phyloP scores from a whole-genome alignment of 148 eudicot genomes.

The Camellia sinensis region DNA sequence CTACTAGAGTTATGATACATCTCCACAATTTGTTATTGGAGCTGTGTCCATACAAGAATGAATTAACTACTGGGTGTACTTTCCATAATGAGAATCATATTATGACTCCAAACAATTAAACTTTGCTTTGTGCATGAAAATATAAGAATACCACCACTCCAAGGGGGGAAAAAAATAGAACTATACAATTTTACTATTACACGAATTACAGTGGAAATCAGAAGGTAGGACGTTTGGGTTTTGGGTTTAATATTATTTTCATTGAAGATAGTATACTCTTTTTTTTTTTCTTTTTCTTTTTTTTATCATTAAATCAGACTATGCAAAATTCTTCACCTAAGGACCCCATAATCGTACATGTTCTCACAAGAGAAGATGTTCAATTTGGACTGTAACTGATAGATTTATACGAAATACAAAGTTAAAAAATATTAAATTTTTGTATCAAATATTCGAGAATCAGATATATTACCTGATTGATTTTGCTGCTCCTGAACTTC shows the following conservation, averaged over 20 bases:
- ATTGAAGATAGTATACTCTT: neutral
- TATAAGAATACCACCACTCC: neutral
- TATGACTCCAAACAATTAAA: neutral
- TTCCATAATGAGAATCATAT: neutral
- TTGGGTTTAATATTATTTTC: neutral
- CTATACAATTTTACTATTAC: neutral
- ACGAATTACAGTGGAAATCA: neutral
- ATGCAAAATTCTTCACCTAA: neutral
- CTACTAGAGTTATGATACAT: neutral
- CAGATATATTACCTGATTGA: conserved; percentile 29
- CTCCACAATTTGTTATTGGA: neutral
- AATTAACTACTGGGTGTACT: neutral
- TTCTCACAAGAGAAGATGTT: neutral
- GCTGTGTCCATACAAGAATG: neutral
- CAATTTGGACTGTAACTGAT: neutral
- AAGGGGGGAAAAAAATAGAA: neutral
- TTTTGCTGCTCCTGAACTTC: conserved; percentile 33
- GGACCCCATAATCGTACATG: neutral
- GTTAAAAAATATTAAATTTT: no score
- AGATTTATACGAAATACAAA: neutral
- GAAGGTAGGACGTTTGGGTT: neutral
- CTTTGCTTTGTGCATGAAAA: neutral
- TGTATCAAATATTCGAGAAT: neutral
- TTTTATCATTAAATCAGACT: neutral
- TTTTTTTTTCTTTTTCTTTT: neutral